phyloP scores from a whole-genome alignment of 306 rosid genomes.

The Quercus variabilis region DNA sequence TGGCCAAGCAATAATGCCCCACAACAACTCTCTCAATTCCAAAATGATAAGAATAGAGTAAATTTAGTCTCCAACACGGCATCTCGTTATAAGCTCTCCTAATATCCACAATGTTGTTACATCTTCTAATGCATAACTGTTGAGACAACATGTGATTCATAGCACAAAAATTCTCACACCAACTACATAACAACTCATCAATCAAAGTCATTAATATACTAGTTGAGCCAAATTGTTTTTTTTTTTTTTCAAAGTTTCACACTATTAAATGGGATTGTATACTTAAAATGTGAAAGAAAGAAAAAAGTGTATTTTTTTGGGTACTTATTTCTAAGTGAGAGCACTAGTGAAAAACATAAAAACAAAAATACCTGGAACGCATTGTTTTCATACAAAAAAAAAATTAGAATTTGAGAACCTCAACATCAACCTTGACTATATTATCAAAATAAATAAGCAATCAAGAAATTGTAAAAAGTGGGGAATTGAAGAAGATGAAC shows the following conservation, averaged over 20 bases:
- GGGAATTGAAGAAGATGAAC: background rate
- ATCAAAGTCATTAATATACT: background rate
- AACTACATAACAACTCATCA: background rate
- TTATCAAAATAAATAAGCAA: background rate
- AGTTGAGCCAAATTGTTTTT: background rate
- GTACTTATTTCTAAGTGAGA: no score
- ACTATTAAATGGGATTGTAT: no score
- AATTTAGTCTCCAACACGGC: no score
- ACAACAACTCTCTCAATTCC: background rate
- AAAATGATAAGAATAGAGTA: background rate
- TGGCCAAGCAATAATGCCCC: background rate
- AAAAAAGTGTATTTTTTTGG: no score
- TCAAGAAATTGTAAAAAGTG: background rate
- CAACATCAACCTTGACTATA: background rate
- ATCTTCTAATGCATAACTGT: background rate
- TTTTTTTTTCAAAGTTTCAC: no score
- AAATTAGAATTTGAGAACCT: background rate
- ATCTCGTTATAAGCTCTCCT: background rate
- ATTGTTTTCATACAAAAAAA: background rate
- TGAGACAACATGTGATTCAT: background rate
- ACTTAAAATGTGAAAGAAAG: no score
- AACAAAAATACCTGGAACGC: no score
- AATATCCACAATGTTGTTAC: background rate
- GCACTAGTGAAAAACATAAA: no score
- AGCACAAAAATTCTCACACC: background rate